phyloP scores from a whole-genome alignment of 768 basidiomycete genomes.

The Suillus lakei region DNA sequence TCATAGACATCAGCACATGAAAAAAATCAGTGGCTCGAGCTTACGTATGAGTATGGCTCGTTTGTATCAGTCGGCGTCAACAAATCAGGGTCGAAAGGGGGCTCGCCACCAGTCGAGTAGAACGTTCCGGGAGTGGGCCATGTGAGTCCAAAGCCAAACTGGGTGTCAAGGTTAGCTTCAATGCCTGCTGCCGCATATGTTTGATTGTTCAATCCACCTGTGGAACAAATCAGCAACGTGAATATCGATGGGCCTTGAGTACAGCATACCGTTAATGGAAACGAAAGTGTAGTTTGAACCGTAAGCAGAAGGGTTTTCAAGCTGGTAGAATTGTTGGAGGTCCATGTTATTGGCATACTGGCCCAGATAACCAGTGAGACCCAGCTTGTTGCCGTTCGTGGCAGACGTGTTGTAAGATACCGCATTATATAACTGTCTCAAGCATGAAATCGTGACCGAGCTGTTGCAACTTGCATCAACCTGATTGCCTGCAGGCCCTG shows the following conservation, averaged over 20 bases:
- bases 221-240: constrained; percentile 11
- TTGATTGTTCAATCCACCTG: constrained; percentile 69
- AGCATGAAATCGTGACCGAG: constrained; percentile 54
- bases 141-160: constrained; percentile 69
- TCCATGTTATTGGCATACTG: constrained; percentile 60
- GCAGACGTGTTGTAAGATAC: constrained; percentile 49
- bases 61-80: constrained; percentile 47
- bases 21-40: constrained; percentile 16
- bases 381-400: constrained; percentile 52
- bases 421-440: constrained; percentile 60
- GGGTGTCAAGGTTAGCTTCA: constrained; percentile 73
- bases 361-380: constrained; percentile 58
- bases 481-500: constrained; percentile 37
- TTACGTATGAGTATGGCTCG: constrained; percentile 53
- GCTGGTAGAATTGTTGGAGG: constrained; percentile 53
- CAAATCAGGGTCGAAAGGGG: constrained; percentile 60
- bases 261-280: constrained; percentile 55
- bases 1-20: constrained; percentile 6
- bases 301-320: constrained; percentile 53
- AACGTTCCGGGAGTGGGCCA: constrained; percentile 64
- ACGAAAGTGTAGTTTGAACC: constrained; percentile 57
- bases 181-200: constrained; percentile 51
- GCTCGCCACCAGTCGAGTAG: constrained; percentile 65
- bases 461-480: constrained; percentile 54
- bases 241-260: constrained; percentile 1